Evolutionary conservation across 495 filamentous ascomycete species (phyloP).

Genomic region (Penicillium herquei): DNA sequence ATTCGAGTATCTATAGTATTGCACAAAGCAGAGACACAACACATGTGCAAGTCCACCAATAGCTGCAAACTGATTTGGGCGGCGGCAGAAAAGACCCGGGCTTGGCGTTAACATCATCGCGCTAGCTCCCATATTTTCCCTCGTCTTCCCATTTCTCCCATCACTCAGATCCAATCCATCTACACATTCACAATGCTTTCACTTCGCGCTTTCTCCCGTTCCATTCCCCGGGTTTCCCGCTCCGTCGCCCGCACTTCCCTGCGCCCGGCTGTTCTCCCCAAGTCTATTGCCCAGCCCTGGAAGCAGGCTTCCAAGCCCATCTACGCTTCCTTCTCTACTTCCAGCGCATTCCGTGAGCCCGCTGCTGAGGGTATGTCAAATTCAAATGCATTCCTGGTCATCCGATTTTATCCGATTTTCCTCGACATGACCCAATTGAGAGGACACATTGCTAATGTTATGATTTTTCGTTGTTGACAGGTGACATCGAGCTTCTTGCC

Average conservation of each 20-base stretch:
- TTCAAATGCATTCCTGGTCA: not conserved
- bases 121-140: slow-evolving; percentile 24
- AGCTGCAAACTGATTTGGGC: slow-evolving; percentile 9
- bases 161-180: slow-evolving; percentile 12
- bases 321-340: slow-evolving; percentile 73
- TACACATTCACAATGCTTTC: slow-evolving; percentile 66
- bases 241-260: slow-evolving; percentile 49
- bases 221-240: slow-evolving; percentile 67
- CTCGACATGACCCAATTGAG: not conserved
- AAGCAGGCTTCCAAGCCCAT: slow-evolving; percentile 52
- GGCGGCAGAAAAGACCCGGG: slow-evolving; percentile 19
- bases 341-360: slow-evolving; percentile 52
- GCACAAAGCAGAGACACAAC: not conserved
- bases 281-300: slow-evolving; percentile 47
- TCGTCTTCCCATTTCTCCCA: slow-evolving; percentile 21
- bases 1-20: not conserved
- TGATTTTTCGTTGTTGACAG: slow-evolving; percentile 23
- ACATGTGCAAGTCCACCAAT: not conserved
- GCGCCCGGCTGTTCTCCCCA: slow-evolving; percentile 49
- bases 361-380: slow-evolving; percentile 56
- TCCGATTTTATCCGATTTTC: not conserved
- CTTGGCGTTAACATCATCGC: slow-evolving; percentile 45
- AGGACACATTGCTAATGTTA: slow-evolving; percentile 10
- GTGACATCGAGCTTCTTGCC: slow-evolving; percentile 46
- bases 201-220: slow-evolving; percentile 66